These are phyloP conservation scores for Arthrobotrys sinensis DNA, from an alignment of 2,329 filamentous ascomycete genomes.

Conservation along the genomic window DNA sequence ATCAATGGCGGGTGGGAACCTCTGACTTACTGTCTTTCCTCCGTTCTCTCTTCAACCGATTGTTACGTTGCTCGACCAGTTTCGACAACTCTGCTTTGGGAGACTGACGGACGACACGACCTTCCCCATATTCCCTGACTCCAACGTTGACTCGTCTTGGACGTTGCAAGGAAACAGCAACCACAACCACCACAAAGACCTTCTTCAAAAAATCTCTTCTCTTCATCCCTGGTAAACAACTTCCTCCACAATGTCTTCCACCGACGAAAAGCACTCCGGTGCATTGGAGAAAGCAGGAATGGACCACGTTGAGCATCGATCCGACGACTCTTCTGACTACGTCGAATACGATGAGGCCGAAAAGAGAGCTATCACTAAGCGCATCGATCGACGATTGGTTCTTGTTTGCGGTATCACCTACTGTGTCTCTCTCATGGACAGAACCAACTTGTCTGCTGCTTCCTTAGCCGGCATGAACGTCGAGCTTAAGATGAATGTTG, in stretches of 20 bases:
- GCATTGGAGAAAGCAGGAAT: slow-evolving; percentile 51
- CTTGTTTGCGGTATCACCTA: slow-evolving; percentile 78
- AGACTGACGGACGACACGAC: slow-evolving; percentile 33
- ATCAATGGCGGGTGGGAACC: slow-evolving; percentile 58
- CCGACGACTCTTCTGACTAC: slow-evolving; percentile 53
- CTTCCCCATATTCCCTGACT: slow-evolving; percentile 37
- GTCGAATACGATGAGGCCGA: slow-evolving; percentile 69
- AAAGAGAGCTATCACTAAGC: slow-evolving; percentile 77
- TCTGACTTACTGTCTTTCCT: slow-evolving; percentile 24
- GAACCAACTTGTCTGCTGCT: slow-evolving; percentile 81
- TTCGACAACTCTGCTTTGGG: slow-evolving; percentile 30
- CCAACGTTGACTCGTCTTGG: slow-evolving; percentile 33
- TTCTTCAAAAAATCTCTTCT: slow-evolving; percentile 12
- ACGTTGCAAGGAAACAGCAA: slow-evolving; percentile 27
- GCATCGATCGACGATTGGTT: slow-evolving; percentile 78
- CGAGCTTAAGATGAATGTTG: slow-evolving; percentile 54
- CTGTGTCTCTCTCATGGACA: slow-evolving; percentile 82
- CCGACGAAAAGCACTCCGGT: slow-evolving; percentile 39
- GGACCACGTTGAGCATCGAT: slow-evolving; percentile 50
- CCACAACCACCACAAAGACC: slow-evolving; percentile 24
- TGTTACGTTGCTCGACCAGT: slow-evolving; percentile 42
- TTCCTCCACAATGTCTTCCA: slow-evolving; percentile 46
- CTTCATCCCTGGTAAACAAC: neutral
- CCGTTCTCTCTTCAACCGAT: slow-evolving; percentile 41
- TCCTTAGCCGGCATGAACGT: slow-evolving; percentile 75